These are phyloP conservation scores for Termitomyces sp. DNA, from an alignment of 768 basidiomycete genomes.

Conservation along the genomic window DNA sequence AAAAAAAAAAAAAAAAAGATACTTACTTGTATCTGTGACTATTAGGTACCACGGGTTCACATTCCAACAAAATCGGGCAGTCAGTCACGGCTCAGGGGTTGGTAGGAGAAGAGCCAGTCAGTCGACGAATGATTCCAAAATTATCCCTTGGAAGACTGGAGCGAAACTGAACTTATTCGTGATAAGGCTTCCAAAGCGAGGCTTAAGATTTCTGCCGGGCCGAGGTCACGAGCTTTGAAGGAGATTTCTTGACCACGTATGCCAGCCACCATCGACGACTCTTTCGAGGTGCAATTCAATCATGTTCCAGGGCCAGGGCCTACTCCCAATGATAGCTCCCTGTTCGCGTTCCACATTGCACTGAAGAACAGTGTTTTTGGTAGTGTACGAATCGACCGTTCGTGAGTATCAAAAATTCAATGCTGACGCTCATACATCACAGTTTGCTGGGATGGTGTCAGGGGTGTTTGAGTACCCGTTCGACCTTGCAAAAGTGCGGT, in stretches of 20 bases:
- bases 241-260: constrained; percentile 2
- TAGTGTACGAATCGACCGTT: constrained; percentile 37
- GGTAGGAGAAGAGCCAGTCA: no score
- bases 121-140: no score
- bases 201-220: no score
- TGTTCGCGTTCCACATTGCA: constrained; percentile 19
- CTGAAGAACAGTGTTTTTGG: constrained; percentile 43
- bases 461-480: constrained; percentile 92
- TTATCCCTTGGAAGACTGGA: no score
- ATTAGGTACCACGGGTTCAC: no score
- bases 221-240: no score
- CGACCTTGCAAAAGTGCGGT: constrained; percentile 86
- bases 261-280: constrained; percentile 12
- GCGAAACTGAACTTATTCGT: no score
- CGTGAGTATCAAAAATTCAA: background rate
- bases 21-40: no score
- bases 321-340: constrained; percentile 1
- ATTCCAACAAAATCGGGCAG: no score
- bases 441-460: constrained; percentile 80
- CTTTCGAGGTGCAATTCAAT: constrained; percentile 3
- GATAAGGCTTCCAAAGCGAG: no score
- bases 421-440: background rate
- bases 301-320: background rate
- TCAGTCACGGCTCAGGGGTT: no score
- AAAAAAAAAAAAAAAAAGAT: no score